Percentiles rank a stretch among this genome's conserved stretches.
Evolutionary conservation across 129 eudicot species (phyloP).

Genomic region (Chrysanthemum lavandulifolium): DNA sequence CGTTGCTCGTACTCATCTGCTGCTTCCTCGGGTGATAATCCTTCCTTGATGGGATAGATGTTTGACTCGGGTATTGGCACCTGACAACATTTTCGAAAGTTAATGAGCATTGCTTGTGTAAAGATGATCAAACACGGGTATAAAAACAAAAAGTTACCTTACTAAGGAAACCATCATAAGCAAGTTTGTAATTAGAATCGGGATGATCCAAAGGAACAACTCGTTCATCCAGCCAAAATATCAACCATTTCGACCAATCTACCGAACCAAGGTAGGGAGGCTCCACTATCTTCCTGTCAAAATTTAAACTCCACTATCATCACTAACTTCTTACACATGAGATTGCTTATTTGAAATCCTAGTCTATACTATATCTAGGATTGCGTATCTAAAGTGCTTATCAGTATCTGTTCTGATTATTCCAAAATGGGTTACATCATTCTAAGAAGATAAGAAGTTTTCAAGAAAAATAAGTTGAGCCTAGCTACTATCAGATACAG

Average conservation of each 20-base stretch:
- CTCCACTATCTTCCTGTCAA: slow-evolving; percentile 45
- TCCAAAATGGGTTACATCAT: too few species aligned
- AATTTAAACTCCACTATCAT: background rate
- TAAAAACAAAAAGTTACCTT: slow-evolving; percentile 38
- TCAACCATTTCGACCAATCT: slow-evolving; percentile 73
- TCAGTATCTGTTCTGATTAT: too few species aligned
- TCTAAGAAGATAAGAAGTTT: too few species aligned
- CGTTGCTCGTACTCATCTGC: slow-evolving; percentile 76
- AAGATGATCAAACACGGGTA: background rate
- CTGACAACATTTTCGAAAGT: slow-evolving; percentile 25
- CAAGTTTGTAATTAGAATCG: slow-evolving; percentile 70
- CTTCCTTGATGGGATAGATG: slow-evolving; percentile 62
- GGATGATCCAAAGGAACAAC: slow-evolving; percentile 66
- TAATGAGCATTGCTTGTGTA: background rate
- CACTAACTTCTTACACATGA: background rate
- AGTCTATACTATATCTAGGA: too few species aligned
- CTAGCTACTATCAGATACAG: too few species aligned
- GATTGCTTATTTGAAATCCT: background rate
- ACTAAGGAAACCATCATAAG: slow-evolving; percentile 49
- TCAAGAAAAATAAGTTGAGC: too few species aligned
- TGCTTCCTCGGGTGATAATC: slow-evolving; percentile 61
- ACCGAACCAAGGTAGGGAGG: slow-evolving; percentile 45
- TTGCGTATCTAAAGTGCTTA: too few species aligned
- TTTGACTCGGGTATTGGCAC: slow-evolving; percentile 64
- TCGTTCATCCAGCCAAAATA: slow-evolving; percentile 75